Evolutionary conservation across 257 asterid genomes (phyloP).

Genomic region (Scutellaria barbata): DNA sequence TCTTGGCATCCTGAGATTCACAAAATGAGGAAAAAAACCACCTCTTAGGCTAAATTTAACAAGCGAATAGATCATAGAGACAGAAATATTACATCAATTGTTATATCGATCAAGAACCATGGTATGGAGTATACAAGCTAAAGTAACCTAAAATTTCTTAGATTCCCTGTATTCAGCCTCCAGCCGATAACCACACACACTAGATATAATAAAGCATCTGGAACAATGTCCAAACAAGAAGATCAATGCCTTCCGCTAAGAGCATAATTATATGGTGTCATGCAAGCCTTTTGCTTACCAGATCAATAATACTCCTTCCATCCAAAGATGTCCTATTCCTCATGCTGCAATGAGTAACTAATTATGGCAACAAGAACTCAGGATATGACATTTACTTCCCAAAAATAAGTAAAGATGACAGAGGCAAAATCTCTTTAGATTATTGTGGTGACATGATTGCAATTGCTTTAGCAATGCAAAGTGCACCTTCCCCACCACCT

Average conservation of each 20-base stretch:
- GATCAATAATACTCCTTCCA: slow-evolving; percentile 9
- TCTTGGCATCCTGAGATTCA: slow-evolving; percentile 78
- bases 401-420: slow-evolving; percentile 9
- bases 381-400: slow-evolving; percentile 14
- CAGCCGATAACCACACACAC: slow-evolving; percentile 13
- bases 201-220: slow-evolving; percentile 11
- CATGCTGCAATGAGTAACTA: background rate
- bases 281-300: slow-evolving; percentile 16
- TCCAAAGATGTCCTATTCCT: slow-evolving; percentile 20
- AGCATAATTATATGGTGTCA: background rate
- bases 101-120: slow-evolving; percentile 7
- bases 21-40: background rate
- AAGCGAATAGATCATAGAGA: slow-evolving; percentile 26
- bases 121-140: background rate
- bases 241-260: background rate
- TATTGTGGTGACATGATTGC: slow-evolving; percentile 9
- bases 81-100: slow-evolving; percentile 3
- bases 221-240: slow-evolving; percentile 17
- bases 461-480: slow-evolving; percentile 19
- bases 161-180: slow-evolving; percentile 19
- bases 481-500: slow-evolving; percentile 12
- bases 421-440: background rate
- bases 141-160: slow-evolving; percentile 24
- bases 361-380: slow-evolving; percentile 4
- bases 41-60: slow-evolving; percentile 1